Base-by-base conservation (phyloP, 192 early-diverging fungal genomes). In the Phycomyces blakesleeanus region DNA sequence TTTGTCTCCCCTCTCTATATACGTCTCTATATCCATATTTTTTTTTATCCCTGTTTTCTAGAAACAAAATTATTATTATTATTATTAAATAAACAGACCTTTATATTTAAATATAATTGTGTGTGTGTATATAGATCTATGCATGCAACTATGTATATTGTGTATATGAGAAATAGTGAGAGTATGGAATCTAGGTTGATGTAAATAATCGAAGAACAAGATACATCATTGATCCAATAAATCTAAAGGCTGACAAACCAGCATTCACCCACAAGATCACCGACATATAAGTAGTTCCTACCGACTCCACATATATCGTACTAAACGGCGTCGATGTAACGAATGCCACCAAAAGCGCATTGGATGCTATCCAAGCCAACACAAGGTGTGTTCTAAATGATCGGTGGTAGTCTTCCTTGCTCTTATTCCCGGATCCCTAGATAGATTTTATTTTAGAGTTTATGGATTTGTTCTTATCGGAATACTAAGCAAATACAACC, bases 191-290 rank as follows among this genome's bases (percentile, higher is more conserved):
- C 42, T 61, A 61, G 5, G 26, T 47, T 5, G 59, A 61, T 54
- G 78, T 67, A 73, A 75, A 78, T 27, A 80, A 26, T 10, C 75
- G 51, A 50, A 81, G 61, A 20, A 94, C 57, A 18, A 91, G 75
- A 61, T 92, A 96, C 49, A 79, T 73, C 26, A 81, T 55, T 47
- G 82, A 84, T 18, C 92, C 92, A 51, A 88, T 56, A 69, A 93
- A 92, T 21, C 92, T 78, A 68, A 94, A 82, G 0, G 73, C 69
- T 5, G 90, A 78, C 49, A 96, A 75, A 5, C 75, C 87, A 0
- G 86, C 83, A 22, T 93, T 91, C 1, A 88, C 86, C 85, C 89
- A 97, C 47, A 97, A 86, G 42, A 95, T 90, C 71, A 96, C 89
- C 15, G 84, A 86, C 66, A 92, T 73, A 53, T 92, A 94, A 11